Evolutionary conservation across 2,329 filamentous ascomycete species (phyloP).

Genomic region (Colletotrichum aenigma): DNA sequence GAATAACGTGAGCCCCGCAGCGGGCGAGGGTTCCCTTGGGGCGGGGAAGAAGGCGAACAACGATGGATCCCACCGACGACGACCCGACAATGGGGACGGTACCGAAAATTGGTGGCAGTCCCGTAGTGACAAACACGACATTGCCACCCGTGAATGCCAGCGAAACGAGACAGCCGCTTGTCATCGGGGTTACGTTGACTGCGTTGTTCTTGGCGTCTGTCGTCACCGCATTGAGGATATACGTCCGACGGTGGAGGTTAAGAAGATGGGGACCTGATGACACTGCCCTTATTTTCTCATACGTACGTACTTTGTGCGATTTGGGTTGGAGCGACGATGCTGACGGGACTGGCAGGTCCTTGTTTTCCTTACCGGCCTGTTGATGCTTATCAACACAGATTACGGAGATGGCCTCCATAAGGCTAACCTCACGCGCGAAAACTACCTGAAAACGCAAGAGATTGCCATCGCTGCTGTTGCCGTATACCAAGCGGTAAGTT

Average conservation of each 20-base stretch:
- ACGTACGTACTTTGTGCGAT: background rate
- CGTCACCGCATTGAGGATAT: background rate
- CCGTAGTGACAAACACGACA: background rate
- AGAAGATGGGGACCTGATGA: slow-evolving; percentile 11
- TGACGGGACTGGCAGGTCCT: background rate
- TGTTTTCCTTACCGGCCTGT: background rate
- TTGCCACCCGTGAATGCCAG: background rate
- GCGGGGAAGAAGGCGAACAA: background rate
- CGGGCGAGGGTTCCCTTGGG: background rate
- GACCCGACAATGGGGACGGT: background rate
- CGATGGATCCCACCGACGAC: background rate
- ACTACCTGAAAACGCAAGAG: slow-evolving; percentile 3
- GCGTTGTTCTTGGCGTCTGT: background rate
- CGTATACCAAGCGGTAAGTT: background rate
- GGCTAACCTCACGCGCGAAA: background rate
- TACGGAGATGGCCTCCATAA: slow-evolving; percentile 4
- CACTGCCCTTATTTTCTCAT: background rate
- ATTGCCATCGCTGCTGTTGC: background rate
- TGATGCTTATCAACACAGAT: slow-evolving; percentile 9
- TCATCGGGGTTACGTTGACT: background rate
- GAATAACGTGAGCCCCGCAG: background rate
- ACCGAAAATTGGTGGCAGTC: background rate
- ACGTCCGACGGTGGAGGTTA: background rate
- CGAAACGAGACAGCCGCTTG: background rate
- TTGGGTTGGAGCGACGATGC: background rate